A percentile compares a stretch with the other conserved stretches of the same genome.
phyloP scores from a whole-genome alignment of 2,329 filamentous ascomycete species.

The Aspergillus japonicus region DNA sequence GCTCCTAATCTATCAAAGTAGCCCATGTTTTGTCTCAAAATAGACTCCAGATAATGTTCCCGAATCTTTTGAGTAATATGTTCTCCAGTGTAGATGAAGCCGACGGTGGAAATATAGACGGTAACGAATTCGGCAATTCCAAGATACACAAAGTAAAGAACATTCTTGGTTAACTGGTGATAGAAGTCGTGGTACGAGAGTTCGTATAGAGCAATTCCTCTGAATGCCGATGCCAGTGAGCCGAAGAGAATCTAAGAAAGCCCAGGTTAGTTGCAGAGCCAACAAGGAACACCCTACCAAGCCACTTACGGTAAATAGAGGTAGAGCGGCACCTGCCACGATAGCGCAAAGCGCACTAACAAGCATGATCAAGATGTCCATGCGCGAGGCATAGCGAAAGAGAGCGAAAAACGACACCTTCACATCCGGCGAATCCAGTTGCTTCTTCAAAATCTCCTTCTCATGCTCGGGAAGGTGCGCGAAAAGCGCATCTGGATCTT shows the following conservation, averaged over 20 bases:
- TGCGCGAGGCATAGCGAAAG: conserved; percentile 67
- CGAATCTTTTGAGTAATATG: conserved; percentile 77
- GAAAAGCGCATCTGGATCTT: conserved; percentile 54
- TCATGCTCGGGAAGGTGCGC: conserved; percentile 65
- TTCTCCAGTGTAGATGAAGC: conserved; percentile 85
- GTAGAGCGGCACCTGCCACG: conserved; percentile 70
- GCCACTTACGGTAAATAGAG: conserved; percentile 68
- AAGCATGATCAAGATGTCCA: conserved; percentile 63
- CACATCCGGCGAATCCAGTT: conserved; percentile 64
- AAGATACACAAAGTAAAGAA: conserved; percentile 83
- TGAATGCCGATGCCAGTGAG: conserved; percentile 69
- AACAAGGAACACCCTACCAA: not conserved
- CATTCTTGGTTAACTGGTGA: conserved; percentile 59
- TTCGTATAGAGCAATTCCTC: conserved; percentile 56
- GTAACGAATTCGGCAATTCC: conserved; percentile 76
- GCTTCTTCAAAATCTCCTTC: conserved; percentile 64
- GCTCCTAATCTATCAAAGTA: conserved; percentile 92
- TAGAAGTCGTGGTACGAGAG: conserved; percentile 58
- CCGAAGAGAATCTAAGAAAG: conserved; percentile 64
- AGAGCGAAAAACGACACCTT: conserved; percentile 65
- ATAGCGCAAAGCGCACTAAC: conserved; percentile 66
- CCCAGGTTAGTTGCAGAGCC: not conserved
- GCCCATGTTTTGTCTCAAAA: conserved; percentile 83
- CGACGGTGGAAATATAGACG: conserved; percentile 76
- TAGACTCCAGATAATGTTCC: conserved; percentile 78